Percentiles rank a stretch among this genome's conserved stretches.
phyloP scores from a whole-genome alignment of 768 basidiomycete genomes.

The Leccinum sublutescens region DNA sequence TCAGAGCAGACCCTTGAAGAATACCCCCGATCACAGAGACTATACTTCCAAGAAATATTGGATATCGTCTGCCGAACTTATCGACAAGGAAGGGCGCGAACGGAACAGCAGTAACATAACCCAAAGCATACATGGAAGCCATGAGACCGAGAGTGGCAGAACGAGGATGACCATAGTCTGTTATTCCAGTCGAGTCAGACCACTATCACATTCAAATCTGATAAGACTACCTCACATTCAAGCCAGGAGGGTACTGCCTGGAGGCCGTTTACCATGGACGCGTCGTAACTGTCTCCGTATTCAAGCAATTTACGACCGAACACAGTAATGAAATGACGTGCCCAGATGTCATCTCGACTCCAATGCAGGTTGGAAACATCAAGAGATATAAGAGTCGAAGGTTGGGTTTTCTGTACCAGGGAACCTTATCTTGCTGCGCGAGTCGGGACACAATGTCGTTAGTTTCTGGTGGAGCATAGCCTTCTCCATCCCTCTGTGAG shows the following conservation, averaged over 20 bases:
- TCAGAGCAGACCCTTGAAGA: too few relatives aligned
- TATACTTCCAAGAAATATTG: too few relatives aligned
- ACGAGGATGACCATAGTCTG: too few relatives aligned
- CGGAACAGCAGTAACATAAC: too few relatives aligned
- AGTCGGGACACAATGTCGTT: constrained; percentile 2
- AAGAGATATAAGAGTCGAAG: neutral
- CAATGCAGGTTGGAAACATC: neutral
- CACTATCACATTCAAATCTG: too few relatives aligned
- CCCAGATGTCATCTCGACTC: neutral
- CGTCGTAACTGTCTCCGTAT: neutral
- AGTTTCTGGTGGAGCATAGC: neutral
- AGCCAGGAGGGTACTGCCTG: neutral
- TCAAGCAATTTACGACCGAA: constrained; percentile 18
- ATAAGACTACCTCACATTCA: neutral
- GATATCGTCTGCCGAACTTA: too few relatives aligned
- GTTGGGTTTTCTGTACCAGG: constrained; percentile 59
- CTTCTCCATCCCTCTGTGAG: neutral
- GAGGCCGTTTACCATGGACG: neutral
- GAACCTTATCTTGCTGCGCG: neutral
- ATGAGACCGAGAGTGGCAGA: too few relatives aligned
- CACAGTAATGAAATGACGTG: neutral
- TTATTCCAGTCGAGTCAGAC: too few relatives aligned
- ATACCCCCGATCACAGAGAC: too few relatives aligned
- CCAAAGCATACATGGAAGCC: too few relatives aligned
- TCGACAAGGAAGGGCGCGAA: too few relatives aligned